phyloP scores from a whole-genome alignment of 805 yeast genomes.

The Yarrowia sp. region DNA sequence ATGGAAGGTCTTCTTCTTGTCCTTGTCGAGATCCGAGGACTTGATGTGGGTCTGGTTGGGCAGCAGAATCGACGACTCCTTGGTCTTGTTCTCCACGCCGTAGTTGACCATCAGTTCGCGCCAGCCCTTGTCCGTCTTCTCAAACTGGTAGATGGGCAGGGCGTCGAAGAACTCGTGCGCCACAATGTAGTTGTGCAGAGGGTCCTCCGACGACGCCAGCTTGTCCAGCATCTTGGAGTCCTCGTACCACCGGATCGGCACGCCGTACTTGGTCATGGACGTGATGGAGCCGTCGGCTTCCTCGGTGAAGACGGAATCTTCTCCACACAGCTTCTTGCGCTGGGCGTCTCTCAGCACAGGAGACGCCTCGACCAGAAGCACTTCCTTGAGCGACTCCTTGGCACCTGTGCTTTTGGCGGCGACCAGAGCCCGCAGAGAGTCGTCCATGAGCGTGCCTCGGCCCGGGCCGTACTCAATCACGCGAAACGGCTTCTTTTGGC shows the following conservation, averaged over 20 bases:
- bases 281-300: slow-evolving; percentile 28
- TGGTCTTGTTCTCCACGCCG: slow-evolving; percentile 44
- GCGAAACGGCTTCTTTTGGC: slow-evolving; percentile 58
- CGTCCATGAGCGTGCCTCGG: slow-evolving; percentile 77
- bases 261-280: slow-evolving; percentile 55
- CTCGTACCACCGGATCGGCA: slow-evolving; percentile 54
- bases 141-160: slow-evolving; percentile 74
- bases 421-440: slow-evolving; percentile 55
- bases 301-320: background rate
- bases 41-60: slow-evolving; percentile 45
- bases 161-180: slow-evolving; percentile 93
- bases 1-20: slow-evolving; percentile 54
- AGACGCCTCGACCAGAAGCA: slow-evolving; percentile 75
- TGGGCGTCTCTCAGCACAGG: slow-evolving; percentile 67
- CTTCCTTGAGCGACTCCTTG: slow-evolving; percentile 42
- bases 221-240: slow-evolving; percentile 45
- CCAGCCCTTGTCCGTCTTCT: slow-evolving; percentile 71
- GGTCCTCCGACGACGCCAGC: slow-evolving; percentile 44
- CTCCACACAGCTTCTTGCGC: slow-evolving; percentile 56
- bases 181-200: slow-evolving; percentile 63
- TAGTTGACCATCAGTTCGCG: slow-evolving; percentile 75
- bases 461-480: slow-evolving; percentile 88
- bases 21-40: slow-evolving; percentile 33
- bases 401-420: slow-evolving; percentile 35
- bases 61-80: slow-evolving; percentile 43